Evolutionary conservation across 2,329 filamentous ascomycete species (phyloP).

Genomic region (Pseudogymnoascus sp.): DNA sequence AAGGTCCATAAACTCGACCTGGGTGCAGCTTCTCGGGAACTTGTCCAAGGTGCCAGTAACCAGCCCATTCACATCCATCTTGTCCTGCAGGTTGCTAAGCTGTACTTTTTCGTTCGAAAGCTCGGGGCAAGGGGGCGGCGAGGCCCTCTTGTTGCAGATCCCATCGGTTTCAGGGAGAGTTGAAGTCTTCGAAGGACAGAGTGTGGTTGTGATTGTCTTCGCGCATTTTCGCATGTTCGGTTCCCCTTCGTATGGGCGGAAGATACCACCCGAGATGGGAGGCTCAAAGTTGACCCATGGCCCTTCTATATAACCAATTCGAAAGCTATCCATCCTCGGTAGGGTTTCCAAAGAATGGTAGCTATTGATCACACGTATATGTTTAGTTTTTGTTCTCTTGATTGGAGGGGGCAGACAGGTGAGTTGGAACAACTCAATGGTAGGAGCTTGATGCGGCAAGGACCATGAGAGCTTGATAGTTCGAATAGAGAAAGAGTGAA

Average conservation of each 20-base stretch:
- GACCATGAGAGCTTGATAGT: neutral
- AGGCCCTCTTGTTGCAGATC: neutral
- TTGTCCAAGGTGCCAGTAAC: constrained; percentile 2
- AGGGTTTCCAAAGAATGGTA: constrained; percentile 75
- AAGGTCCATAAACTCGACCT: neutral
- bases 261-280: constrained; percentile 82
- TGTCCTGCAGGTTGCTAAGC: neutral
- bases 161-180: neutral
- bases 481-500: constrained; percentile 12
- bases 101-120: neutral
- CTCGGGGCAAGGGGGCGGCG: too few species aligned
- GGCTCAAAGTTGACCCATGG: constrained; percentile 82
- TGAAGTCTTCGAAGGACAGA: neutral
- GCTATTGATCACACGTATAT: constrained; percentile 35
- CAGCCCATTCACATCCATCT: neutral
- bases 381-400: constrained; percentile 6
- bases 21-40: neutral
- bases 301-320: constrained; percentile 74
- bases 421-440: constrained; percentile 9
- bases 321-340: constrained; percentile 68
- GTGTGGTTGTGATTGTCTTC: neutral
- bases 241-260: constrained; percentile 42
- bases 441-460: constrained; percentile 5
- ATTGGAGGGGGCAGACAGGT: neutral
- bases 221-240: constrained; percentile 22